These are phyloP conservation scores for Solanum neorickii DNA, from an alignment of 257 asterid species.

Conservation along the genomic window DNA sequence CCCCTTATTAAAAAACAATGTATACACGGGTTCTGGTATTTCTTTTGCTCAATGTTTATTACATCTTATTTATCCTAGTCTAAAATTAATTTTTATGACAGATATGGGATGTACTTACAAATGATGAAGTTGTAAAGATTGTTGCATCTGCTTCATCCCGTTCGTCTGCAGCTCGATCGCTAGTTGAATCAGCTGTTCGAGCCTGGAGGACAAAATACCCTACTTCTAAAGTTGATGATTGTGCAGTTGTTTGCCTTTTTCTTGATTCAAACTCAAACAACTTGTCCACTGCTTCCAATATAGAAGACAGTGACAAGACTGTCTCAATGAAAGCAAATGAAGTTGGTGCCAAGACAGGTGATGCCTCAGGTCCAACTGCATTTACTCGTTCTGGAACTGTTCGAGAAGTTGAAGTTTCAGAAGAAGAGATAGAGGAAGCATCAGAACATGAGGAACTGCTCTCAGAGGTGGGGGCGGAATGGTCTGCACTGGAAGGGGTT, in stretches of 20 bases:
- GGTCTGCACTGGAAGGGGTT: constrained; percentile 78
- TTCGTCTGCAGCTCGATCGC: constrained; percentile 43
- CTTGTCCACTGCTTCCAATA: constrained; percentile 11
- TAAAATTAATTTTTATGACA: constrained; percentile 1
- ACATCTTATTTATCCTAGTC: not conserved
- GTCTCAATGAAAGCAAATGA: constrained; percentile 11
- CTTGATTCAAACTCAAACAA: constrained; percentile 34
- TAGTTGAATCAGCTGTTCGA: constrained; percentile 62
- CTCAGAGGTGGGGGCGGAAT: constrained; percentile 33
- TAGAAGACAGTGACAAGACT: constrained; percentile 24
- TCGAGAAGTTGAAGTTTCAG: constrained; percentile 10
- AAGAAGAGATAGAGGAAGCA: constrained; percentile 7
- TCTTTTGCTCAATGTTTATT: not conserved
- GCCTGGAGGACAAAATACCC: constrained; percentile 72
- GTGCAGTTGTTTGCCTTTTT: constrained; percentile 81
- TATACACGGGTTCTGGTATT: not conserved
- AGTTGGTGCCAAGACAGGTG: constrained; percentile 2
- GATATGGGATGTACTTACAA: constrained; percentile 90
- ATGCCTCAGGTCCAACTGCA: constrained; percentile 6
- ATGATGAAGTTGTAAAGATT: constrained; percentile 65
- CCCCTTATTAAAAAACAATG: not conserved
- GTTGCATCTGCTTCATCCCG: constrained; percentile 44
- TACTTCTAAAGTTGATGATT: constrained; percentile 71
- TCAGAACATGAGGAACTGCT: constrained; percentile 22
- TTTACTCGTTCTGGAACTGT: constrained; percentile 20